Conservation (phyloP, 768 basidiomycete species). For the Saitozyma sp. region DNA sequence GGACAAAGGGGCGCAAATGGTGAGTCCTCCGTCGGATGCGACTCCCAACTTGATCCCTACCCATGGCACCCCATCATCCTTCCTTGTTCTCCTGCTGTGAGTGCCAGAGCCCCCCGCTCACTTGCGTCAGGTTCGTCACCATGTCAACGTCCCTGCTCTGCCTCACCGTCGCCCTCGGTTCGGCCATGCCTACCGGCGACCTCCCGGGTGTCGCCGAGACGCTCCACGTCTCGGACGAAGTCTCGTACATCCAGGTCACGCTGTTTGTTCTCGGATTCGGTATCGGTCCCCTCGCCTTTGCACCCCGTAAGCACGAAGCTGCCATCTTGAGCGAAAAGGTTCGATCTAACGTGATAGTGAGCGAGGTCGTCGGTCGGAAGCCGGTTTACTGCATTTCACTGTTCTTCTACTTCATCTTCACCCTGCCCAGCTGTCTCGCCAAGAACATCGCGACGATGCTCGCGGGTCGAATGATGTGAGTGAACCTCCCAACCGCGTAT, state of each 20-base stretch:
- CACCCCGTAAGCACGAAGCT: constrained; percentile 22
- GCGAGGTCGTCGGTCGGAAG: constrained; percentile 42
- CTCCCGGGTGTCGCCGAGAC: constrained; percentile 27
- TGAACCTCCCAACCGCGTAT: neutral
- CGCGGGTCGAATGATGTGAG: constrained; percentile 38
- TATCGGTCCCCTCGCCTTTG: constrained; percentile 46
- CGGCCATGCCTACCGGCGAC: constrained; percentile 43
- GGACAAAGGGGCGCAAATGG: constrained; percentile 30
- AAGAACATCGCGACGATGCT: constrained; percentile 40
- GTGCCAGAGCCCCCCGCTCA: neutral
- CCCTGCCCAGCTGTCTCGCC: constrained; percentile 47
- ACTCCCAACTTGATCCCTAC: too few species aligned
- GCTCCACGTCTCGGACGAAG: constrained; percentile 32
- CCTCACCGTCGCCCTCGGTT: constrained; percentile 40
- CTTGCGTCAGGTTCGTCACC: constrained; percentile 14
- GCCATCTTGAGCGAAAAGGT: too few species aligned
- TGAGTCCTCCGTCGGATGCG: constrained; percentile 4
- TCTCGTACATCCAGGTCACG: constrained; percentile 28
- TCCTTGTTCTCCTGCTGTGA: too few species aligned
- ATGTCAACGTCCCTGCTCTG: constrained; percentile 28
- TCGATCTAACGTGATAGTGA: constrained; percentile 12
- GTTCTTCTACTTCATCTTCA: constrained; percentile 47
- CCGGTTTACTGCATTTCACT: constrained; percentile 42
- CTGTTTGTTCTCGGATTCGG: constrained; percentile 44
- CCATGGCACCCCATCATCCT: too few species aligned